Evolutionary conservation across 2,329 filamentous ascomycete species (phyloP).

Genomic region (Aspergillus sp.): DNA sequence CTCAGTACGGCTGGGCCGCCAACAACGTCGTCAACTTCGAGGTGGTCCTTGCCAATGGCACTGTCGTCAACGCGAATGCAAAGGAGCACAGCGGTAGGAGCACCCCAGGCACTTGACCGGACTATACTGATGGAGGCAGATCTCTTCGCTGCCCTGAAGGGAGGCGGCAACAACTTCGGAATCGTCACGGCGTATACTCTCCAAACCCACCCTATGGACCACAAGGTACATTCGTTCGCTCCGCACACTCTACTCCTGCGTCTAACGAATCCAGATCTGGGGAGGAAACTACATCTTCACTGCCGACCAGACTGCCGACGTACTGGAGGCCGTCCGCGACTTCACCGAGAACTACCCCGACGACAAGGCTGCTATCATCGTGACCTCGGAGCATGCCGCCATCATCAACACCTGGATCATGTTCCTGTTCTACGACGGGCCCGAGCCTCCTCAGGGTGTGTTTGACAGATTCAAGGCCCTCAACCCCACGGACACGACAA

Average conservation of each 20-base stretch:
- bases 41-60: conserved; percentile 48
- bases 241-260: conserved; percentile 5
- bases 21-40: conserved; percentile 49
- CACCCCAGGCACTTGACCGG: neutral
- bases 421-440: conserved; percentile 63
- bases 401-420: conserved; percentile 56
- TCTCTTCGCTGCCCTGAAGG: conserved; percentile 42
- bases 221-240: conserved; percentile 18
- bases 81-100: conserved; percentile 28
- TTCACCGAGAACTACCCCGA: conserved; percentile 52
- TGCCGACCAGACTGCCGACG: conserved; percentile 33
- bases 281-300: conserved; percentile 47
- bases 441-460: conserved; percentile 49
- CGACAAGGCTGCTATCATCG: conserved; percentile 59
- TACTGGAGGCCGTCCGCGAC: conserved; percentile 31
- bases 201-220: conserved; percentile 29
- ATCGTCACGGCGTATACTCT: conserved; percentile 42
- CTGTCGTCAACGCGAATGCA: conserved; percentile 41
- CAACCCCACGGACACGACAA: conserved; percentile 44
- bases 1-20: conserved; percentile 50
- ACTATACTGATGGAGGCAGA: conserved; percentile 21
- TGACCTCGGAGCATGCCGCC: conserved; percentile 51
- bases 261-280: conserved; percentile 37
- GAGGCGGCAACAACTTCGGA: conserved; percentile 44
- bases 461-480: conserved; percentile 58